Percentiles rank a stretch among this genome's conserved stretches.
These are phyloP conservation scores for Alternaria angustiovoidea DNA, from an alignment of 2,329 filamentous ascomycete species.

Conservation along the genomic window DNA sequence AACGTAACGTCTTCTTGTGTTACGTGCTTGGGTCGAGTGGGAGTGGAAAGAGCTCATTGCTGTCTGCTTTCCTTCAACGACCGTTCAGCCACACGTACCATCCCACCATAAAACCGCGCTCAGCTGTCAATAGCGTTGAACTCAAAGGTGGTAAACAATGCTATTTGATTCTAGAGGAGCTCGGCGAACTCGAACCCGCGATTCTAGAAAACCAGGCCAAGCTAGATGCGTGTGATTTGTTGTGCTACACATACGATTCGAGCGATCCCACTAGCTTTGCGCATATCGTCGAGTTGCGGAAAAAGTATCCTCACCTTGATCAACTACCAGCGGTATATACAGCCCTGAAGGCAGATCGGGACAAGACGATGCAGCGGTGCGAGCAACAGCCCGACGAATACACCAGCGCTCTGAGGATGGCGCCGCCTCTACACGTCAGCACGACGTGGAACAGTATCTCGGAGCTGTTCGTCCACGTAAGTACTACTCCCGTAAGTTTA, in stretches of 20 bases:
- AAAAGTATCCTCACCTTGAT: conserved; percentile 82
- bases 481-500: conserved; percentile 38
- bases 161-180: conserved; percentile 93
- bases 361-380: conserved; percentile 94
- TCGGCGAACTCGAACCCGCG: conserved; percentile 93
- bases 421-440: conserved; percentile 90
- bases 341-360: conserved; percentile 91
- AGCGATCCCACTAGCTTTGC: conserved; percentile 95
- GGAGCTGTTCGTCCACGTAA: conserved; percentile 82
- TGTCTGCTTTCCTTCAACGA: conserved; percentile 89
- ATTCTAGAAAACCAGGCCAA: conserved; percentile 92
- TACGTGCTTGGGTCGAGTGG: conserved; percentile 87
- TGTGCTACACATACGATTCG: conserved; percentile 97
- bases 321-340: conserved; percentile 92
- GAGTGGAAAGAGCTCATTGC: conserved; percentile 88
- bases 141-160: conserved; percentile 95
- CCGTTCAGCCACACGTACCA: conserved; percentile 85
- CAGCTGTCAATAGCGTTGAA: conserved; percentile 95
- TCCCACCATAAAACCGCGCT: conserved; percentile 92
- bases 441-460: conserved; percentile 93
- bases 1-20: conserved; percentile 92
- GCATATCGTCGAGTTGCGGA: conserved; percentile 83
- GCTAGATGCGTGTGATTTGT: conserved; percentile 88
- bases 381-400: conserved; percentile 91
- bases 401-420: conserved; percentile 84